Base-by-base conservation (phyloP, 176 grass and related monocot species). In the Poa pratensis region DNA sequence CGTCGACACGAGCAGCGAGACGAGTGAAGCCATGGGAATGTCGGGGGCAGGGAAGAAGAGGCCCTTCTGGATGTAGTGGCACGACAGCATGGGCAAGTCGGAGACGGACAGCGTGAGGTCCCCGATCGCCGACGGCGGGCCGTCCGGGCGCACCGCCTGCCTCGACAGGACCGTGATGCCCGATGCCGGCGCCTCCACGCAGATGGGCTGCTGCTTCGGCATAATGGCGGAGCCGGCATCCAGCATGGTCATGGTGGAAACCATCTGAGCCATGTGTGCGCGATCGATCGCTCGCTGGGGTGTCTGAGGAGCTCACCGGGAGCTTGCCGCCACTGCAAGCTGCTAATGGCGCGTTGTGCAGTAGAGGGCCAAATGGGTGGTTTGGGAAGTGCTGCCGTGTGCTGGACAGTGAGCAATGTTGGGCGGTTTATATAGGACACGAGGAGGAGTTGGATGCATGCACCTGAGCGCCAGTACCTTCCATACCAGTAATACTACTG, bases 61-160 rank as follows among this genome's bases (percentile, higher is more conserved):
- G 17, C 96, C 96, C 81, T 98, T 98, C 84, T 98, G 96, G 80
- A 98, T 98, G 89, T 95, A 98, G 81, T 98, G 96, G 96, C 96
- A 98, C 14, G 96, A 98, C 18, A 98, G 91, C 96, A 98, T 98
- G 83, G 96, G 96, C 49, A 98, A 81, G 83, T 98, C 96, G 46
- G 96, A 98, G 68, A 98, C 89, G 37, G 96, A 98, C 0, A 98
- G 91, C 57, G 82, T 91, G 67, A 98, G 91, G 39, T 95, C 89
- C 37, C 75, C 86, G 73, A 92, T 37, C 12, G 63, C 16, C 48
- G 96, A 94, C 57, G 72, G 65, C 50, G 72, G 65, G 14, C 22
- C 34, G 69, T 92, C 89, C 2, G 96, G 96, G 22, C 37, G 83
- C 13, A 98, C 87, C 26, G 73, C 84, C 83, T 89, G 77, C n/a